Base-by-base conservation (phyloP, 2,329 filamentous ascomycete genomes). In the Berkeleyomyces rouxiae region DNA sequence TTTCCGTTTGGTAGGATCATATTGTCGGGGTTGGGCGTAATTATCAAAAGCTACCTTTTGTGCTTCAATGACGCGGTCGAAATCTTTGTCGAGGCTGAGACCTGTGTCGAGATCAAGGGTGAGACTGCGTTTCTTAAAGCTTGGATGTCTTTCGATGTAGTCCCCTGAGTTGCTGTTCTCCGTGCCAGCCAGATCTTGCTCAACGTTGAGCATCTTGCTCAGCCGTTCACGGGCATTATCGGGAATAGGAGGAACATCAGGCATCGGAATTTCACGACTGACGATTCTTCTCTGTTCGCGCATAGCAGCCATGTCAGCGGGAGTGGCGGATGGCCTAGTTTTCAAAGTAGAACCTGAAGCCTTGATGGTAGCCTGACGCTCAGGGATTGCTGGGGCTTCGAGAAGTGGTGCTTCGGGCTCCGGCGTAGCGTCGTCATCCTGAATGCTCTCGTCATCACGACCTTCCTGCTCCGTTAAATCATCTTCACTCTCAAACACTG, bases 51-150 rank as follows among this genome's bases (percentile, higher is more conserved):
- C 77, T 80, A 96, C 91, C 90, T 97, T 97, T 87, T 96, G 91
- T 72, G 86, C 82, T 76, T 96, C 90, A 69, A 97, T 95, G 63
- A 97, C 88, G 65, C 92, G 83, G 70, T 97, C 90, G 74, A 97
- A 96, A 72, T 96, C 93, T 69, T 88, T 83, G 69, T 95, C 90
- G 55, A 97, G 81, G 67, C 90, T 92, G 66, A 95, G 84, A 65
- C 88, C 88, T 62, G 93, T 80, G 70, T 92, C 90, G 66, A 90
- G 84, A 69, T 88, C 84, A 67, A 95, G 76, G 6, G 90, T 89
- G 66, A 96, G 80, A 69, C 93, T 91, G 59, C 90, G 82, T 69
- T 89, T 87, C 73, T 90, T 86, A 68, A 90, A 83, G 73, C 87
- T 90, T 53, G 84, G 81, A 67, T 87, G 81, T 58, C 87, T 80